These are phyloP conservation scores for Centella asiatica DNA, from an alignment of 129 eudicot species.

Conservation along the genomic window DNA sequence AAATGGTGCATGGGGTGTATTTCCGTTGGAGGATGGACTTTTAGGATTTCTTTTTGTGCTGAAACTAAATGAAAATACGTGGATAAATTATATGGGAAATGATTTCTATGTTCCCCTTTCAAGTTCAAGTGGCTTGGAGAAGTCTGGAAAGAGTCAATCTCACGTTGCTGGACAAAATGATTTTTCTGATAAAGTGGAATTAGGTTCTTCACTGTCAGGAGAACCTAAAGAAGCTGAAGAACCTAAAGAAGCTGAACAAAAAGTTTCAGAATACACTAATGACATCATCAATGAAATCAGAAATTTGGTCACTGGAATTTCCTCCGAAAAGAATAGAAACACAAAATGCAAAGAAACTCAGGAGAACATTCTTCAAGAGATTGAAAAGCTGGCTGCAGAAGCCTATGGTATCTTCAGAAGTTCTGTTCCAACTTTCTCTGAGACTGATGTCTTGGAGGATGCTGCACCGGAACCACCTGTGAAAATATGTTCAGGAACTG, in stretches of 20 bases:
- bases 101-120: slow-evolving; percentile 68
- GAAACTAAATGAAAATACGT: slow-evolving; percentile 58
- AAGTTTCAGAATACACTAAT: slow-evolving; percentile 44
- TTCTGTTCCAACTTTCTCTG: slow-evolving; percentile 37
- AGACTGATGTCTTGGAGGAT: slow-evolving; percentile 25
- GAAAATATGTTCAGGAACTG: slow-evolving; percentile 67
- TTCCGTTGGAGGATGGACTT: slow-evolving; percentile 40
- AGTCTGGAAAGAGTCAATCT: slow-evolving; percentile 11
- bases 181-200: slow-evolving; percentile 10
- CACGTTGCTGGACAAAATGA: slow-evolving; percentile 12
- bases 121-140: slow-evolving; percentile 18
- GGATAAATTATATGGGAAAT: slow-evolving; percentile 67
- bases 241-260: slow-evolving; percentile 18
- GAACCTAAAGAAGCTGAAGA: slow-evolving; percentile 6
- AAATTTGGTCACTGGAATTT: slow-evolving; percentile 66
- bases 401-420: slow-evolving; percentile 86
- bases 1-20: slow-evolving; percentile 43
- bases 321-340: slow-evolving; percentile 52
- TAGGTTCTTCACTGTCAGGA: slow-evolving; percentile 6
- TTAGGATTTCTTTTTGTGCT: slow-evolving; percentile 73
- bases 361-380: slow-evolving; percentile 79
- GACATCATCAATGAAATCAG: slow-evolving; percentile 80
- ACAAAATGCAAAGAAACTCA: slow-evolving; percentile 64
- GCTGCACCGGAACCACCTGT: slow-evolving; percentile 32
- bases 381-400: slow-evolving; percentile 96